phyloP scores from a whole-genome alignment of 768 basidiomycete species.

The Psilocybe cubensis region DNA sequence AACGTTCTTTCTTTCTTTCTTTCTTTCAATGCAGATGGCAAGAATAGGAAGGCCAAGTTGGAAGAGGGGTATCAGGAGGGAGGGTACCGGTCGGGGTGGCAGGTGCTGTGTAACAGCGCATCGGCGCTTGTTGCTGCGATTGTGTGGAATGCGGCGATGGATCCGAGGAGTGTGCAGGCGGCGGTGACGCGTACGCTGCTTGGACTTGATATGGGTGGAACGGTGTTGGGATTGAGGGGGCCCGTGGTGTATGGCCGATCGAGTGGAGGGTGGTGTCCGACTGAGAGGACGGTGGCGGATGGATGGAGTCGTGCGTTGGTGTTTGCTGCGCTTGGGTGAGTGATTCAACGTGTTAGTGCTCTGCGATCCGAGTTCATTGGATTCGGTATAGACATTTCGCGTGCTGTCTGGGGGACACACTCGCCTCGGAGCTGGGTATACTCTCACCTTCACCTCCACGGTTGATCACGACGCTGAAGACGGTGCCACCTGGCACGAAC shows the following conservation, averaged over 20 bases:
- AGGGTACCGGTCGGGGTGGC: constrained; percentile 78
- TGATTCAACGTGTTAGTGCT: no score
- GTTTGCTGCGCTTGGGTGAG: constrained; percentile 69
- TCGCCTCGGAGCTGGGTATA: constrained; percentile 93
- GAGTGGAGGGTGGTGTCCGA: constrained; percentile 60
- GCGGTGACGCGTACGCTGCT: constrained; percentile 24
- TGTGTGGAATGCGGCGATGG: constrained; percentile 67
- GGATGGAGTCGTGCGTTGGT: constrained; percentile 67
- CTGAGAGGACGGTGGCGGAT: constrained; percentile 42
- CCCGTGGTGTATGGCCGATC: constrained; percentile 37
- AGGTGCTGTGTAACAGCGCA: constrained; percentile 83
- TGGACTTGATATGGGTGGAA: constrained; percentile 24
- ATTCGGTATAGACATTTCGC: constrained; percentile 69
- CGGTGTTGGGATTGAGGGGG: constrained; percentile 1
- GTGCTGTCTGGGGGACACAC: constrained; percentile 89
- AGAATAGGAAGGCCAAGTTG: constrained; percentile 69
- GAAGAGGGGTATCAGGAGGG: constrained; percentile 78
- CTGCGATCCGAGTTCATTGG: no score
- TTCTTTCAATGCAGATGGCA: constrained; percentile 60
- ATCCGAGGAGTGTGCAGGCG: constrained; percentile 44
- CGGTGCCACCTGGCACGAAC: constrained; percentile 89
- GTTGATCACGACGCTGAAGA: constrained; percentile 76
- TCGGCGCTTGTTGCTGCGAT: constrained; percentile 61
- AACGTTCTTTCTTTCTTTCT: neutral
- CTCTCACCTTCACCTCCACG: constrained; percentile 69